Conservation (phyloP, 805 yeast species). For the Starmerella etchellsii region DNA sequence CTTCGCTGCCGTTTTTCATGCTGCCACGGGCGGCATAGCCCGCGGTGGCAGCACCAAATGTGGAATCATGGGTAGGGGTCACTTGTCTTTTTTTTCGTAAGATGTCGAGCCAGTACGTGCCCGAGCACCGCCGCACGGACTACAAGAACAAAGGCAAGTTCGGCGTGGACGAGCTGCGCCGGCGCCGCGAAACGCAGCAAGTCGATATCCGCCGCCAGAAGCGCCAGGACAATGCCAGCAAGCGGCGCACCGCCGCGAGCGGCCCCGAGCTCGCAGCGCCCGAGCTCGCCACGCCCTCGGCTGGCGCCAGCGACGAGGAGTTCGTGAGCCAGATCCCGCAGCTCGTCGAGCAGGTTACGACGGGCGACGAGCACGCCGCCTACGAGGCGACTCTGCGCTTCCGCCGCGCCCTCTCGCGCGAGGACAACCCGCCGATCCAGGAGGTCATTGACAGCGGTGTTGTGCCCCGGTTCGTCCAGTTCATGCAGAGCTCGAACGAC, state of each 20-base stretch:
- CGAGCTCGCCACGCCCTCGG: slow-evolving; percentile 40
- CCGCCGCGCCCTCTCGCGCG: slow-evolving; percentile 85
- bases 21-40: no score
- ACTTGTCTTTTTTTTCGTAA: no score
- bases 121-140: slow-evolving; percentile 93
- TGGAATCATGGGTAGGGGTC: no score
- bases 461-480: slow-evolving; percentile 77
- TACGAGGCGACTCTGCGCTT: slow-evolving; percentile 82
- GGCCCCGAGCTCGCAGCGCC: slow-evolving; percentile 28
- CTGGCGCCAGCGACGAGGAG: slow-evolving; percentile 20
- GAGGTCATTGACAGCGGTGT: slow-evolving; percentile 87
- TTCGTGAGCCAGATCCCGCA: slow-evolving; percentile 46
- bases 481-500: slow-evolving; percentile 64
- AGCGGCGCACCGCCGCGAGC: slow-evolving; percentile 61
- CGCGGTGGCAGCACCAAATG: no score
- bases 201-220: slow-evolving; percentile 92
- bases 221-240: slow-evolving; percentile 86
- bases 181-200: slow-evolving; percentile 95
- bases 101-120: slow-evolving; percentile 54
- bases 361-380: slow-evolving; percentile 65
- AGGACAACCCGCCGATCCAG: slow-evolving; percentile 92
- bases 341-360: slow-evolving; percentile 69
- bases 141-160: slow-evolving; percentile 91
- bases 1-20: no score
- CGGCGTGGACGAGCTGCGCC: slow-evolving; percentile 89